Conservation (phyloP, 495 filamentous ascomycete species). For the Zalerion maritima region DNA sequence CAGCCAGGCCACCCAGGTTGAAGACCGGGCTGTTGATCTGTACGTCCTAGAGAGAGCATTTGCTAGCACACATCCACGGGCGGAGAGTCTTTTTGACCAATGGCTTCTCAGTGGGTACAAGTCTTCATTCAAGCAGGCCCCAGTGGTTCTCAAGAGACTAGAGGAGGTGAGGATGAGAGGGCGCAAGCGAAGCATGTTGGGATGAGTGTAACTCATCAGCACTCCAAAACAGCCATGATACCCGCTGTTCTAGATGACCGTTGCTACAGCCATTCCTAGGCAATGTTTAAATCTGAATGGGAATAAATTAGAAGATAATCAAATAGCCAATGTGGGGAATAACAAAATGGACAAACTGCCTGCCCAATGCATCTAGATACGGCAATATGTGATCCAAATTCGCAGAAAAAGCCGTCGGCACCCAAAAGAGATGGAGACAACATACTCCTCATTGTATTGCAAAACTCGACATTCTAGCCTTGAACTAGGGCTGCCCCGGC, state of each 20-base stretch:
- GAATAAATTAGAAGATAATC: too few species aligned
- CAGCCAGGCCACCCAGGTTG: conserved; percentile 64
- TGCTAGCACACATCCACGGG: conserved; percentile 80
- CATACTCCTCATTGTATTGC: conserved; percentile 3
- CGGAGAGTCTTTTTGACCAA: conserved; percentile 58
- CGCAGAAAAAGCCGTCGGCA: not conserved
- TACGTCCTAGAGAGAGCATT: conserved; percentile 98
- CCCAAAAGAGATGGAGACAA: conserved; percentile 5
- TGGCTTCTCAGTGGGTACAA: conserved; percentile 39
- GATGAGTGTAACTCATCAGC: conserved; percentile 28
- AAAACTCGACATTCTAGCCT: too few species aligned
- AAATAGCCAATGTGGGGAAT: too few species aligned
- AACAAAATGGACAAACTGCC: too few species aligned
- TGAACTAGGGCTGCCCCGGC: conserved; percentile 55
- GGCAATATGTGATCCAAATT: too few species aligned
- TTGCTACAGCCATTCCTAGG: conserved; percentile 5
- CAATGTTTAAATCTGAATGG: conserved; percentile 1
- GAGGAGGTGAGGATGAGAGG: conserved; percentile 93
- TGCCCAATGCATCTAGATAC: too few species aligned
- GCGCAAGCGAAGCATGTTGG: conserved; percentile 95
- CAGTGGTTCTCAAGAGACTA: conserved; percentile 46
- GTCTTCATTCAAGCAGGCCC: conserved; percentile 34
- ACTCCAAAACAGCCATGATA: conserved; percentile 1
- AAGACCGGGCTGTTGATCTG: conserved; percentile 90
- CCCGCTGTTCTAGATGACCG: conserved; percentile 6